Base-by-base conservation (phyloP, 768 basidiomycete genomes). In the Fomitopsis serialis region DNA sequence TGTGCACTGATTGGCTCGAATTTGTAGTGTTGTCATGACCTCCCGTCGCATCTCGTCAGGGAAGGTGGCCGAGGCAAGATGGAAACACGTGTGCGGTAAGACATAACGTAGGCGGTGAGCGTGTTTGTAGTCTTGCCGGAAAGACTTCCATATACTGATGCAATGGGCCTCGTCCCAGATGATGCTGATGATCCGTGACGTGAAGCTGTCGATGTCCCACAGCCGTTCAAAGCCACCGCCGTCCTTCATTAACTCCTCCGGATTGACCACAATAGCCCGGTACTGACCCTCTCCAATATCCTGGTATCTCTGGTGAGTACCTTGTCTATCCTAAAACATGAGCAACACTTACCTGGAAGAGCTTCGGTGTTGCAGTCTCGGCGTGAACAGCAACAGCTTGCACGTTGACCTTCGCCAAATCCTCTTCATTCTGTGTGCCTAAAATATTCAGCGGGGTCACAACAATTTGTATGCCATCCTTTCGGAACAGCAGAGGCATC, bases 91-190 rank as follows among this genome's bases (percentile, higher is more conserved):
- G 4, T 55, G 54, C 2, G 70, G 60, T 7, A 77, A 57, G 4
- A 71, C 51, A 53, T 61, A 66, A 0, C 61, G 65, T 2, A 72
- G 42, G 2, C 50, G 53, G 6, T 60, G 60, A 2, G 70, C 24
- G 11, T 63, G 48, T n/a, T 35, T 43, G 52, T 74, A 77, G n/a
- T 71, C 68, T 3, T 60, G 61, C 0, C 71, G 59, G 54, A 77
- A 76, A 2, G 37, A 45, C 11, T 65, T 66, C 74, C 74, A 75
- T 43, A 66, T 59, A n/a, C 62, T 70, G 19, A 73, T 63, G 48
- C 73, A 74, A 44, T 77, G 74, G 0, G 60, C 73, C 56, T 77
- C 72, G 50, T 77, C 74, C 29, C 72, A 63, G 7, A 66, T 62
- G 13, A 72, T 52, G 54, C 61, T 60, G 11, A 73, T 54, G 4